Evolutionary conservation across 768 basidiomycete genomes (phyloP).

Genomic region (Lactarius deliciosus): DNA sequence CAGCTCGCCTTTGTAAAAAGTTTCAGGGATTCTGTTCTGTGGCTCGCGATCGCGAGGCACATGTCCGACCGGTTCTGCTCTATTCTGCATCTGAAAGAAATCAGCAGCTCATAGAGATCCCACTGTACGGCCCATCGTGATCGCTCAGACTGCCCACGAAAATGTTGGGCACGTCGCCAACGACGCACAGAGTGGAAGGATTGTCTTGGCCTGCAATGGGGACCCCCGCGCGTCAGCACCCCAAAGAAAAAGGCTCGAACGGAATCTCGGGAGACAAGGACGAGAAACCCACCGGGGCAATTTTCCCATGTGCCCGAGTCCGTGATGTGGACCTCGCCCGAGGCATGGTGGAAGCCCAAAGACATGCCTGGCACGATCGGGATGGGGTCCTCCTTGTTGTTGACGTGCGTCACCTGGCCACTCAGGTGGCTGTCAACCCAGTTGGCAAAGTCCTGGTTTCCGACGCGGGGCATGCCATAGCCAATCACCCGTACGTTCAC

Average conservation of each 20-base stretch:
- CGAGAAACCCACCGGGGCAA: constrained; percentile 46
- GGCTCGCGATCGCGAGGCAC: neutral
- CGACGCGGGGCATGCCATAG: constrained; percentile 35
- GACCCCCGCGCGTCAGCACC: neutral
- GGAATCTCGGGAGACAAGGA: neutral
- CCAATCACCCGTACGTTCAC: constrained; percentile 23
- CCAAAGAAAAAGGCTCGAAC: neutral
- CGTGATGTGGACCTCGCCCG: constrained; percentile 43
- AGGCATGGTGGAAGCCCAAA: constrained; percentile 49
- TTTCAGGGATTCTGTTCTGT: neutral
- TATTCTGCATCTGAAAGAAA: neutral
- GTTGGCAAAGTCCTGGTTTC: constrained; percentile 20
- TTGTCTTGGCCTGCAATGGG: constrained; percentile 58
- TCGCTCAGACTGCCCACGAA: constrained; percentile 38
- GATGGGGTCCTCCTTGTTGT: constrained; percentile 36
- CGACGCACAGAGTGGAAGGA: constrained; percentile 47
- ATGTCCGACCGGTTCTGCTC: neutral
- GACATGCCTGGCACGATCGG: constrained; percentile 39
- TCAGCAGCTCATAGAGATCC: constrained; percentile 28
- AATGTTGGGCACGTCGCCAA: constrained; percentile 55
- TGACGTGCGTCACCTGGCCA: constrained; percentile 13
- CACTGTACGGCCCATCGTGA: constrained; percentile 28
- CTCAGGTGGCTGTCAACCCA: constrained; percentile 14
- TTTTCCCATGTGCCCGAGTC: constrained; percentile 48
- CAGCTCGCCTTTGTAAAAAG: neutral